Evolutionary conservation across 23 red algal genomes (phyloP), one percentile per base, ranked within the genome.

Genomic region (Chondrus crispus): DNA sequence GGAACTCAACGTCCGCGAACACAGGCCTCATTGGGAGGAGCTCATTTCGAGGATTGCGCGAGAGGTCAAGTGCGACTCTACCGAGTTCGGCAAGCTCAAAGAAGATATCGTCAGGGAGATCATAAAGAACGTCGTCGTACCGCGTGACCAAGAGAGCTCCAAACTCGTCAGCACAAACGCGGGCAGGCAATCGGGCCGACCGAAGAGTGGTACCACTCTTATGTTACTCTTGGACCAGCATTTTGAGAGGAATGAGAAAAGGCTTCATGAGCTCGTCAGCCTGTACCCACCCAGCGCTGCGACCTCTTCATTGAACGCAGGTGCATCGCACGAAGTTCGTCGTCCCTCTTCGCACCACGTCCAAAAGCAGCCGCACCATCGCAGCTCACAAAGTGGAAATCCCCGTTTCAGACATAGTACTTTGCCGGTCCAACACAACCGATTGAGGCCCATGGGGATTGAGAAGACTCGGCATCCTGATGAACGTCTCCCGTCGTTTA

Each of bases 121-220:
- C 62, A 62, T 90, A 11, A 46, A 69, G 26, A 11, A 30, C 22
- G 87, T 90, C 8, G 87, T 90, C 5, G 51, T 57, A 28, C 87
- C 87, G 54, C 49, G 87, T 1, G 37, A 49, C 13, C 71, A 81
- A n/a, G 87, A 90, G 41, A 90, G 87, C 40, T 75, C 72, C 14
- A 90, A 90, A 53, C 71, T 90, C 24, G 87, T 90, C 4, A 90
- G 87, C 62, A 90, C 87, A 22, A 90, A 90, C 41, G 71, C 72
- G 30, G 87, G 87, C 12, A 22, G 87, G 1, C 87, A 90, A 62
- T 49, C 72, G 26, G 48, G 38, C 37, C 33, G 41, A 14, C 87
- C 87, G 28, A 53, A 55, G 19, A 63, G 52, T 7, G 87, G 72
- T 9, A 63, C 74, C 49, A 90, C 87, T 28, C 54, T 90, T 3